phyloP scores from a whole-genome alignment of 768 basidiomycete species.

The Scleroderma bovista region DNA sequence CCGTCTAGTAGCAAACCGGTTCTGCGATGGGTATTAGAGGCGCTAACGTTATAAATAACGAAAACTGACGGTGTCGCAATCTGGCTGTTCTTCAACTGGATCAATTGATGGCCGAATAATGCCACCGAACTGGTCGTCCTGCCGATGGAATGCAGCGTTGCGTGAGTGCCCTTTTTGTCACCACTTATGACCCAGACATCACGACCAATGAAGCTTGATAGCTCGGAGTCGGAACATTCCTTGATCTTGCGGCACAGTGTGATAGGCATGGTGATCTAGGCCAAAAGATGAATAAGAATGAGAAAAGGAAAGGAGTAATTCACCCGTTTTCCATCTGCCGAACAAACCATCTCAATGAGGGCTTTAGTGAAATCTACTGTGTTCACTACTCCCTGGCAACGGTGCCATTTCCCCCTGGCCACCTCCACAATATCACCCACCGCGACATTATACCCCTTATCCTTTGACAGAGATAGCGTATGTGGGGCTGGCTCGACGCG shows the following conservation, averaged over 20 bases:
- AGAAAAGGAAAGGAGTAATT: neutral
- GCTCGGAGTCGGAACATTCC: neutral
- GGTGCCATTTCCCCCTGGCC: neutral
- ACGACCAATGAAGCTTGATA: neutral
- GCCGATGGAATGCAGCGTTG: neutral
- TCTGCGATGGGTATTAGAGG: neutral
- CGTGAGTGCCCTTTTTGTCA: neutral
- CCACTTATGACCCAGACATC: neutral
- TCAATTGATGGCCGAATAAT: neutral
- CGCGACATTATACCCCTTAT: neutral
- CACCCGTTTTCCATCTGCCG: neutral
- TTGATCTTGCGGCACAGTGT: neutral
- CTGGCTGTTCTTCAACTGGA: neutral
- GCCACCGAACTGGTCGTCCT: neutral
- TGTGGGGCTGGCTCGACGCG: neutral
- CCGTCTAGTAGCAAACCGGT: neutral
- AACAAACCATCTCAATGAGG: neutral
- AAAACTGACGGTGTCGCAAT: neutral
- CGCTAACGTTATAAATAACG: neutral
- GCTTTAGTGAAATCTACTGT: neutral
- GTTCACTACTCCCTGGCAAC: neutral
- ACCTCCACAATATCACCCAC: neutral
- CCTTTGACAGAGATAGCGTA: neutral
- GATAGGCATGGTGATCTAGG: neutral
- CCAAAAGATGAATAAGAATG: neutral